A percentile compares a stretch with the other conserved stretches of the same genome.
Conservation (phyloP, 208 protist genomes). For the Leishmania arabica region DNA sequence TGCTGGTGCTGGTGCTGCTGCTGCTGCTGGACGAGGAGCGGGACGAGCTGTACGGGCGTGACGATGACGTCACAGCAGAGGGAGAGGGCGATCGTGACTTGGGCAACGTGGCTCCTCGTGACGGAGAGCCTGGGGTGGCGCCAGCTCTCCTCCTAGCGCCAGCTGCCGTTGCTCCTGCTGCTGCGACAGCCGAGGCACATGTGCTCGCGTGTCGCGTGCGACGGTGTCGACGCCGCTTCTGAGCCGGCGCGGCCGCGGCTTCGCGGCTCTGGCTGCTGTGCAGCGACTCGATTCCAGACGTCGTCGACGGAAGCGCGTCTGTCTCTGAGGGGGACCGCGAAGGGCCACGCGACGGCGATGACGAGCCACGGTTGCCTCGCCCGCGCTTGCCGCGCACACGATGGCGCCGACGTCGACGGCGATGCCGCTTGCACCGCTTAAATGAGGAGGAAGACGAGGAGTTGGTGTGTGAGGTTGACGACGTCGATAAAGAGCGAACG, state of each 20-base stretch:
- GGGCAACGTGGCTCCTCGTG: neutral
- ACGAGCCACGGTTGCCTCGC: neutral
- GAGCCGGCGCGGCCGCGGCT: neutral
- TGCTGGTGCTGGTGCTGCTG: neutral
- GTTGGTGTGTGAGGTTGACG: neutral
- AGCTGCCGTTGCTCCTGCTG: neutral
- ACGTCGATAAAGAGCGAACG: no score
- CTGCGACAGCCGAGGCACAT: neutral
- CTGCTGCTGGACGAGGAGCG: conserved; percentile 14
- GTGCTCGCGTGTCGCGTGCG: neutral
- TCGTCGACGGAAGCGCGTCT: neutral
- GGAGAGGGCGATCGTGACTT: neutral
- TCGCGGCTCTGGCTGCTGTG: neutral
- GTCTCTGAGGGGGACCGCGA: neutral
- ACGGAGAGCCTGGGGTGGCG: neutral
- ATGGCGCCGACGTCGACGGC: conserved; percentile 3
- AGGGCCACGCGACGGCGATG: neutral
- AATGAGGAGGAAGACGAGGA: neutral
- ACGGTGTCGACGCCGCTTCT: neutral
- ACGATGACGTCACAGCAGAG: neutral
- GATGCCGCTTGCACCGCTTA: conserved; percentile 4
- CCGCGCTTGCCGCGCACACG: neutral
- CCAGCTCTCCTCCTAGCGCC: neutral
- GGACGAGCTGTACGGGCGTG: conserved; percentile 1
- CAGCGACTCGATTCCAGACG: neutral